Evolutionary conservation across 805 yeast species (phyloP).

Genomic region (Groenewaldozyma tartarivorans): DNA sequence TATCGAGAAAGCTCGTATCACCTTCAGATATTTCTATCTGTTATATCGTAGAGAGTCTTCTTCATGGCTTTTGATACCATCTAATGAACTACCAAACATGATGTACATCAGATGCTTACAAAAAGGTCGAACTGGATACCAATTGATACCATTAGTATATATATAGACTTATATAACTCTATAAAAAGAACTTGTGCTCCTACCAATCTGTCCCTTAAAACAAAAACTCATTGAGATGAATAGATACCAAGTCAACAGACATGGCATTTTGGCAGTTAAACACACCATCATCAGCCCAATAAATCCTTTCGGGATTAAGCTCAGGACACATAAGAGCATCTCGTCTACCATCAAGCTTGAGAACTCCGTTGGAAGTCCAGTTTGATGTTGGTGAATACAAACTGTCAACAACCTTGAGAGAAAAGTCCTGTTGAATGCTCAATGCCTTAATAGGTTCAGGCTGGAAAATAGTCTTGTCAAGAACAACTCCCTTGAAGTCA

Average conservation of each 20-base stretch:
- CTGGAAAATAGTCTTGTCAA: conserved; percentile 19
- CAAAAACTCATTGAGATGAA: neutral
- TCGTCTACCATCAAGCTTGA: conserved; percentile 10
- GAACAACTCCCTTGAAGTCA: conserved; percentile 17
- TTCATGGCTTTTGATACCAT: neutral
- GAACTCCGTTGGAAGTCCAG: conserved; percentile 13
- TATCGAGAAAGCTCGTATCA: neutral
- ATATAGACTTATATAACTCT: too few relatives aligned
- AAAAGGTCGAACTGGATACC: too few relatives aligned
- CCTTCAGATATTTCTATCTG: neutral
- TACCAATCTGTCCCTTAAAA: neutral
- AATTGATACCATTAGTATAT: too few relatives aligned
- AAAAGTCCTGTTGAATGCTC: conserved; percentile 16
- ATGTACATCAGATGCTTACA: neutral
- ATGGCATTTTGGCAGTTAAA: conserved; percentile 18
- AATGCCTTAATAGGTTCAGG: conserved; percentile 21
- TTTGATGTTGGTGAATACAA: conserved; percentile 17
- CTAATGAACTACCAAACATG: neutral
- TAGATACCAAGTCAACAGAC: conserved; percentile 12
- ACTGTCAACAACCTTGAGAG: conserved; percentile 16
- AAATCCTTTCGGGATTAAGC: conserved; percentile 9
- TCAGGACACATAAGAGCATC: conserved; percentile 19
- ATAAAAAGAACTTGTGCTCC: too few relatives aligned
- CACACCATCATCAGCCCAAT: conserved; percentile 7
- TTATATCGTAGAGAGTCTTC: neutral